Evolutionary conservation across 2,329 filamentous ascomycete species (phyloP).

Genomic region (Ascochyta viciae-villosae): DNA sequence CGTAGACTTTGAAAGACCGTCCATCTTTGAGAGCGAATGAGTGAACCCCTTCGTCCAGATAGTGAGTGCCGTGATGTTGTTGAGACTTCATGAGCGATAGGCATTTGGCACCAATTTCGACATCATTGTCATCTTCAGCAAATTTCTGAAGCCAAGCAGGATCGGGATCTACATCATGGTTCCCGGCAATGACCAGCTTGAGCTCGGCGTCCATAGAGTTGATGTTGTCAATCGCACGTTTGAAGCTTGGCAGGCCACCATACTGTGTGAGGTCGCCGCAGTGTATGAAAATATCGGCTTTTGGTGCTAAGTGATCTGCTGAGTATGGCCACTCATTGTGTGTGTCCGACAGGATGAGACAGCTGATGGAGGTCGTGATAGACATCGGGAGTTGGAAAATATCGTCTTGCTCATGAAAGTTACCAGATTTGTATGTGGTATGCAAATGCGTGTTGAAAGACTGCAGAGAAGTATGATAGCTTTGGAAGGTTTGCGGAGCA

Average conservation of each 20-base stretch:
- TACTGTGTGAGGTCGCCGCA: conserved; percentile 63
- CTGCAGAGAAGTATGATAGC: too few relatives aligned
- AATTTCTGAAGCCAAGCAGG: conserved; percentile 25
- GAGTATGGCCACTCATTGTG: conserved; percentile 30
- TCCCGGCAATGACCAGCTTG: conserved; percentile 67
- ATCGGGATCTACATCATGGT: conserved; percentile 66
- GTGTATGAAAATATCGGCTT: conserved; percentile 60
- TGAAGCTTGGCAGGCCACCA: conserved; percentile 55
- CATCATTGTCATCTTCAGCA: conserved; percentile 26
- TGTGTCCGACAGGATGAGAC: conserved; percentile 51
- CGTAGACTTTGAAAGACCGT: conserved; percentile 58
- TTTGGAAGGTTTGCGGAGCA: background rate
- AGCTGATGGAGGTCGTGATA: background rate
- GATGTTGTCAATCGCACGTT: conserved; percentile 55
- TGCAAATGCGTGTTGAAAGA: too few relatives aligned
- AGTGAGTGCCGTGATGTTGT: conserved; percentile 51
- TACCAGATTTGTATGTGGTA: too few relatives aligned
- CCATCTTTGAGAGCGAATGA: conserved; percentile 56
- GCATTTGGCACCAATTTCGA: conserved; percentile 28
- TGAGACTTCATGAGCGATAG: conserved; percentile 14
- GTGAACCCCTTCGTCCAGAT: conserved; percentile 60
- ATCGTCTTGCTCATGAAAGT: background rate
- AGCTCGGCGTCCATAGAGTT: conserved; percentile 57
- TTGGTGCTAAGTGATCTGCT: conserved; percentile 32
- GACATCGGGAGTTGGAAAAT: background rate